Evolutionary conservation across 306 rosid genomes (phyloP), one percentile per base, ranked within the genome.

Genomic region (Macrotyloma uniflorum): DNA sequence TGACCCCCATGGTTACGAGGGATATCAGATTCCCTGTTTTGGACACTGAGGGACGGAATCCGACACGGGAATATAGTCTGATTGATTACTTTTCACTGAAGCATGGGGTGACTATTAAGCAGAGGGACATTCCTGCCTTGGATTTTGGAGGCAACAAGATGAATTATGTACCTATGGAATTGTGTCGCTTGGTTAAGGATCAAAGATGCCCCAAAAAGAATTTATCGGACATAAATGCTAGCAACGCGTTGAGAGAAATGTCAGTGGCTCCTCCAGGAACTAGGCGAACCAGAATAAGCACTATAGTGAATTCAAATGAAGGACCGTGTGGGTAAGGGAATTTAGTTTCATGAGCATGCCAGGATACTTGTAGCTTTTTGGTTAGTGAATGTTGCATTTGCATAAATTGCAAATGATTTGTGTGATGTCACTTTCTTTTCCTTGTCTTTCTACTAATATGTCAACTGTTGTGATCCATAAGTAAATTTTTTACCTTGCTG

Each of bases 301-400:
- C 1, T 6, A 85, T 89, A 91, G 73, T 85, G 32, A 18, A 2
- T 18, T 85, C 94, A 0, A 3, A 6, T 0, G 78, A 70, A 72
- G 97, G 97, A 80, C 97, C 97, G 9, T 78, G 87, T 26, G 90
- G 94, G 97, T 91, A 88, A 55, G 87, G 22, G 33, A 55, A 81
- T 57, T 19, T 72, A 12, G 35, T 47, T 80, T 75, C 45, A 40
- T n/a, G 15, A 33, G 3, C 45, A 16, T 62, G 14, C 15, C 8
- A 30, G 2, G 5, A 61, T 61, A 28, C 5, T 28, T 43, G 35
- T 12, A 36, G 51, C 7, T 1, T 20, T 40, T 66, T 23, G 22
- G 19, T 20, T 38, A n/a, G 53, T 12, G 0, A 35, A 4, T 38
- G 3, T 22, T 42, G 51, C 30, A 38, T 72, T 33, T 6, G 23